phyloP scores from a whole-genome alignment of 192 early-diverging fungal species.

The Podila verticillata region DNA sequence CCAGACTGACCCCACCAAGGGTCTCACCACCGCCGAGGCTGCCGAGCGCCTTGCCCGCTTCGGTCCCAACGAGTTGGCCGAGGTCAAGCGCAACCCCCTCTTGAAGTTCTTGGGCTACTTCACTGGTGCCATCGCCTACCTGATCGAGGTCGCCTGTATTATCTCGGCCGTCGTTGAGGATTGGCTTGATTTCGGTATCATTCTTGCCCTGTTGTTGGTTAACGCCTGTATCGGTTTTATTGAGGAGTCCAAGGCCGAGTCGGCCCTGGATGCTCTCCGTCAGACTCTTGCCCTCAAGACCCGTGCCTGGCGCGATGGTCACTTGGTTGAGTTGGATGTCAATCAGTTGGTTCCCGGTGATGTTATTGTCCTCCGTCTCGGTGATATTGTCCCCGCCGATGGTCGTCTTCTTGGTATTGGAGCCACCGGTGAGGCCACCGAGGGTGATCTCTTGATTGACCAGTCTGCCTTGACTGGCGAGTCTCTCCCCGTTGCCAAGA shows the following conservation, averaged over 20 bases:
- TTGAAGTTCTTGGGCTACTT: constrained; percentile 91
- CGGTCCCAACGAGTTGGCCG: constrained; percentile 85
- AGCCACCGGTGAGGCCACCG: constrained; percentile 80
- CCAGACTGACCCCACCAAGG: constrained; percentile 81
- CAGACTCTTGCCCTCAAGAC: constrained; percentile 92
- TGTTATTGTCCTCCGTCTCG: constrained; percentile 89
- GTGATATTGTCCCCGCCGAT: constrained; percentile 96
- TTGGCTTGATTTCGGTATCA: constrained; percentile 85
- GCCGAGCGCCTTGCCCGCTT: constrained; percentile 76
- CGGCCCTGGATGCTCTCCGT: constrained; percentile 92
- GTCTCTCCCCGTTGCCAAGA: constrained; percentile 89
- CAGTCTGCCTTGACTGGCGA: constrained; percentile 96
- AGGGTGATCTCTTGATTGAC: constrained; percentile 86
- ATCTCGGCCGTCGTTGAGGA: constrained; percentile 76
- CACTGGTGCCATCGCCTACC: constrained; percentile 87
- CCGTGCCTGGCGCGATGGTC: constrained; percentile 81
- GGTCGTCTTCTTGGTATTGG: constrained; percentile 81
- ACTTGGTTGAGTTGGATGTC: constrained; percentile 78
- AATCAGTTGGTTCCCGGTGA: constrained; percentile 90
- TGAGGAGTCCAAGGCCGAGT: constrained; percentile 94
- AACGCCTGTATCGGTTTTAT: constrained; percentile 95
- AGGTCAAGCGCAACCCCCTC: constrained; percentile 85
- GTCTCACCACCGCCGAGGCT: constrained; percentile 82
- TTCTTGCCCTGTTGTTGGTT: constrained; percentile 78
- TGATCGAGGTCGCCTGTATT: constrained; percentile 91